These are phyloP conservation scores for Xylariomycetidae sp. DNA, from an alignment of 2,329 filamentous ascomycete species.

Conservation along the genomic window DNA sequence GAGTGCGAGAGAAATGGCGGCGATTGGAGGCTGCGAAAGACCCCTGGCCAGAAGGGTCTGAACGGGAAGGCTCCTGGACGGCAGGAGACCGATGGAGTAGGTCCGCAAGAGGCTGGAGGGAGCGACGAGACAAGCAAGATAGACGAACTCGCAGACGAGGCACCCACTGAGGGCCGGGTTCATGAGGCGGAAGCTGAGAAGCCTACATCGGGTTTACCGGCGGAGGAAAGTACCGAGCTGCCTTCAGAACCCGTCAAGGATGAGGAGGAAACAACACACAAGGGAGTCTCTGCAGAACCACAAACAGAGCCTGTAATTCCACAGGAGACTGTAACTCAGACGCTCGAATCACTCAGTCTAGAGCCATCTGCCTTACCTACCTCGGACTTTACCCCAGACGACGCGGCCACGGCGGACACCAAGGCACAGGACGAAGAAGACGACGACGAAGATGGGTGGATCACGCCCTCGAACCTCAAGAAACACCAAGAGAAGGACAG, in stretches of 20 bases:
- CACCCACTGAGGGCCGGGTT: background rate
- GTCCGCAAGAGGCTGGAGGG: slow-evolving; percentile 7
- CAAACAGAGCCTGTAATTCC: slow-evolving; percentile 10
- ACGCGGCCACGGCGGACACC: slow-evolving; percentile 6
- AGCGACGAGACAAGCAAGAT: too few relatives aligned
- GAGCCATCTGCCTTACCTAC: slow-evolving; percentile 15
- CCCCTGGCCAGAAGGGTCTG: slow-evolving; percentile 72
- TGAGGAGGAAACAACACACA: slow-evolving; percentile 10
- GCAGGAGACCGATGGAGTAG: slow-evolving; percentile 35
- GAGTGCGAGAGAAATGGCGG: slow-evolving; percentile 88
- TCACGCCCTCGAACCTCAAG: slow-evolving; percentile 88
- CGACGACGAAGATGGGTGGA: slow-evolving; percentile 74
- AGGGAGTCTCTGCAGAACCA: background rate
- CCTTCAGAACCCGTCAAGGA: too few relatives aligned
- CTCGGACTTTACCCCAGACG: slow-evolving; percentile 10
- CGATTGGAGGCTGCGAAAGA: slow-evolving; percentile 75
- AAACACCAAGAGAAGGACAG: slow-evolving; percentile 70
- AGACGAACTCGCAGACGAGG: too few relatives aligned
- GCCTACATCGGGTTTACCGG: background rate
- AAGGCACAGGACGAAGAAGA: slow-evolving; percentile 26
- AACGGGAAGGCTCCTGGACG: slow-evolving; percentile 62
- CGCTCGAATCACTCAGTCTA: slow-evolving; percentile 19
- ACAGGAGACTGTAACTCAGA: slow-evolving; percentile 18
- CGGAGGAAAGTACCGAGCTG: slow-evolving; percentile 7
- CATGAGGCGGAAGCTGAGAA: background rate